These are phyloP conservation scores for Abelmoschus esculentus DNA, from an alignment of 345 rosid species.

Conservation along the genomic window DNA sequence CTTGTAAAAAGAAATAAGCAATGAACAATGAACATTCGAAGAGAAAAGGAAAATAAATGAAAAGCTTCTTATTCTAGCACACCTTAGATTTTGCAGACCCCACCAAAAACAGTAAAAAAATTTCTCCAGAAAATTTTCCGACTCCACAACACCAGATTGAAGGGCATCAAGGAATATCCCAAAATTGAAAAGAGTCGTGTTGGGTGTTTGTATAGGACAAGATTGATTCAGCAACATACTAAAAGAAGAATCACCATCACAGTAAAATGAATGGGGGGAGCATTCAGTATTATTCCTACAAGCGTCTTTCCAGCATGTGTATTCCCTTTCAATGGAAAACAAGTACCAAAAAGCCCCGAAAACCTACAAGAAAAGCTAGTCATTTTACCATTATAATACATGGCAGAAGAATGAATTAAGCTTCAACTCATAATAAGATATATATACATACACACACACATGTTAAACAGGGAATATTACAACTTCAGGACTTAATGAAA, in stretches of 20 bases:
- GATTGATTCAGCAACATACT: slow-evolving; percentile 24
- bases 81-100: slow-evolving; percentile 82
- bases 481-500: background rate
- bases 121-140: slow-evolving; percentile 58
- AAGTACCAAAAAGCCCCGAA: slow-evolving; percentile 91
- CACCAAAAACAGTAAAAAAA: slow-evolving; percentile 76
- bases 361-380: slow-evolving; percentile 29
- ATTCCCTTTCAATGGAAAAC: slow-evolving; percentile 62
- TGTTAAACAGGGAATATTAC: background rate
- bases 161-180: slow-evolving; percentile 60
- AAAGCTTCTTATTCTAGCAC: background rate
- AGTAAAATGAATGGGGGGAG: slow-evolving; percentile 26
- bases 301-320: slow-evolving; percentile 69
- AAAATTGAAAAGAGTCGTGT: slow-evolving; percentile 46
- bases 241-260: slow-evolving; percentile 17
- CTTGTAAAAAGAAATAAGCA: background rate
- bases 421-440: background rate
- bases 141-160: slow-evolving; percentile 50
- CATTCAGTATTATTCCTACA: slow-evolving; percentile 31
- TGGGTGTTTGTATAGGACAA: slow-evolving; percentile 46
- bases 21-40: background rate
- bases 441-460: background rate
- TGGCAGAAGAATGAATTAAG: background rate
- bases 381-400: background rate
- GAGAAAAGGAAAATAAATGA: background rate